phyloP scores from a whole-genome alignment of 2,329 filamentous ascomycete genomes.

The Cladobotryum mycophilum region DNA sequence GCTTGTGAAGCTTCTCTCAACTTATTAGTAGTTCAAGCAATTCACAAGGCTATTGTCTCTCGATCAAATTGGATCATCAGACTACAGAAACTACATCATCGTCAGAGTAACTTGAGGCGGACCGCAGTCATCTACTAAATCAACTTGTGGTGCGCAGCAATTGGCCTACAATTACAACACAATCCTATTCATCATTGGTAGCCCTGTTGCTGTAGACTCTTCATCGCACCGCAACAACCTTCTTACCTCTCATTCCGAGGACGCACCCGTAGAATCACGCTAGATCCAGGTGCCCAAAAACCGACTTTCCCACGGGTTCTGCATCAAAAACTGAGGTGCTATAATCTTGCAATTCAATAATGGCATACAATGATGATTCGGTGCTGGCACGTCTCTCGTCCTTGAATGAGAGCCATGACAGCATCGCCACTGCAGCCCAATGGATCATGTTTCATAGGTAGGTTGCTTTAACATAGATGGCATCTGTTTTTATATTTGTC shows the following conservation, averaged over 20 bases:
- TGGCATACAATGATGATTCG: slow-evolving; percentile 95
- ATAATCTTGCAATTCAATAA: slow-evolving; percentile 29
- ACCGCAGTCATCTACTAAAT: not conserved
- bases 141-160: slow-evolving; percentile 3
- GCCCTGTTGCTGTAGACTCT: slow-evolving; percentile 21
- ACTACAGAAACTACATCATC: not conserved
- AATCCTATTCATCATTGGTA: slow-evolving; percentile 12
- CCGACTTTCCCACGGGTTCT: not conserved
- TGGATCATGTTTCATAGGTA: slow-evolving; percentile 99
- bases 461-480: not conserved
- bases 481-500: slow-evolving; percentile 3
- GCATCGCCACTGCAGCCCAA: slow-evolving; percentile 91
- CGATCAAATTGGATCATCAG: not conserved
- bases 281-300: not conserved
- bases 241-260: slow-evolving; percentile 9
- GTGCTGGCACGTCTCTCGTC: slow-evolving; percentile 92
- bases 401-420: slow-evolving; percentile 95
- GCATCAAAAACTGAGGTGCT: not conserved
- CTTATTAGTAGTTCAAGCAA: slow-evolving; percentile 10
- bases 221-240: slow-evolving; percentile 23
- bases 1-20: slow-evolving; percentile 15
- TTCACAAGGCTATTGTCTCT: not conserved
- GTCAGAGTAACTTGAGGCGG: not conserved
- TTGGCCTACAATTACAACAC: slow-evolving; percentile 3
- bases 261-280: slow-evolving; percentile 14